These are phyloP conservation scores for Dryas alaskensis DNA, from an alignment of 306 rosid genomes.

Conservation along the genomic window DNA sequence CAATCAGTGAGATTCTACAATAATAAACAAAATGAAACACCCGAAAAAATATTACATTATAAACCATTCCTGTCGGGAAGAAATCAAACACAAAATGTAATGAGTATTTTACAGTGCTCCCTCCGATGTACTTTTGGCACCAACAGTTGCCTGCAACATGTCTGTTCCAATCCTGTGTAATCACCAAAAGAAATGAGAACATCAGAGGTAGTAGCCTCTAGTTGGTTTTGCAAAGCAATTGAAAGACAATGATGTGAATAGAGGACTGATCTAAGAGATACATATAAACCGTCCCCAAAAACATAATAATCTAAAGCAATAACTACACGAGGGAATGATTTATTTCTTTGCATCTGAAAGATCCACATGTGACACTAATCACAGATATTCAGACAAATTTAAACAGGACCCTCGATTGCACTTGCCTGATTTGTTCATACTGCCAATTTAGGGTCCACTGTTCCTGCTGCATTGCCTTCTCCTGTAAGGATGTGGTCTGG, in stretches of 20 bases:
- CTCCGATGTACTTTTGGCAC: constrained; percentile 5
- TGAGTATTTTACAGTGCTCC: constrained; percentile 6
- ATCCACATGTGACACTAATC: constrained; percentile 5
- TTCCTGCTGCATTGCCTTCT: constrained; percentile 79
- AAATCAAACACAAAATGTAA: background rate
- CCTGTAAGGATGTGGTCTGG: constrained; percentile 71
- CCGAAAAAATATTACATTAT: background rate
- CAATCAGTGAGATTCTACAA: background rate
- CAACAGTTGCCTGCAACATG: background rate
- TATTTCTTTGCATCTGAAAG: background rate
- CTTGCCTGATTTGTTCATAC: constrained; percentile 49
- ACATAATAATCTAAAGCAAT: background rate
- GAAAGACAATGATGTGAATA: background rate
- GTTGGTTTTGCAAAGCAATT: background rate
- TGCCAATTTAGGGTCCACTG: constrained; percentile 64
- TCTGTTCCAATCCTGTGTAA: background rate
- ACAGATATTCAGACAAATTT: background rate
- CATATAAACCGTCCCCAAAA: background rate
- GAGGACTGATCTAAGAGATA: background rate
- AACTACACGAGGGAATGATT: background rate
- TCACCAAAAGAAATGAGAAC: background rate
- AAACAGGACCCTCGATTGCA: background rate
- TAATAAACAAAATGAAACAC: constrained; percentile 1
- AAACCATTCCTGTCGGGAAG: background rate
- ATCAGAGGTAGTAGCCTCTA: background rate